These are phyloP conservation scores for Thalassiosira livingstoniorum DNA, from an alignment of 352 stramenopile species.

Conservation along the genomic window DNA sequence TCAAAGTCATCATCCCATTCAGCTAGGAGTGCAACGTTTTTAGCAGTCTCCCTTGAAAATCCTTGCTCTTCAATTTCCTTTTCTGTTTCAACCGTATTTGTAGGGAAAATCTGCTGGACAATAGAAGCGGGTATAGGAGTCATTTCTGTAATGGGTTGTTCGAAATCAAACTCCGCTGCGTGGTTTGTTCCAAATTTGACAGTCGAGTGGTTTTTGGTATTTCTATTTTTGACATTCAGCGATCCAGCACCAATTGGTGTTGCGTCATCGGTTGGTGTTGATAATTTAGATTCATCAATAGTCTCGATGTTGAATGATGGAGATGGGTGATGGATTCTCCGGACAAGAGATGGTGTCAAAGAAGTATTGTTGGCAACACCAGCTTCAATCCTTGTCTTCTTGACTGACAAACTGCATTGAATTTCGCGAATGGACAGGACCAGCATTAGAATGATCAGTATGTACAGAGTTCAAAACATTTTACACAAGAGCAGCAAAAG, in stretches of 20 bases:
- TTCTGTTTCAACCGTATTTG: conserved; percentile 30
- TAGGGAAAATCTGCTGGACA: conserved; percentile 47
- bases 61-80: conserved; percentile 22
- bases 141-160: conserved; percentile 51
- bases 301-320: background rate
- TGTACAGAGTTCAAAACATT: too few species aligned
- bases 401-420: conserved; percentile 40
- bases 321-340: conserved; percentile 35
- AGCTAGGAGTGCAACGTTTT: conserved; percentile 31
- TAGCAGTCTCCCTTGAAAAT: conserved; percentile 35
- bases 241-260: background rate
- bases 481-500: too few species aligned
- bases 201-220: conserved; percentile 26
- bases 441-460: too few species aligned
- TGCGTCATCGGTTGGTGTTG: conserved; percentile 25
- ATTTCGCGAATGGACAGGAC: background rate
- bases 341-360: conserved; percentile 43
- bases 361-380: conserved; percentile 20
- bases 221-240: background rate
- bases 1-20: conserved; percentile 56
- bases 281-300: conserved; percentile 12
- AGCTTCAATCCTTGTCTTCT: conserved; percentile 24
- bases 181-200: conserved; percentile 59
- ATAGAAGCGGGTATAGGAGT: conserved; percentile 40
- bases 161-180: conserved; percentile 50